Percentiles rank a stretch among this genome's conserved stretches.
phyloP scores from a whole-genome alignment of 768 basidiomycete species.

The Russula lepida region DNA sequence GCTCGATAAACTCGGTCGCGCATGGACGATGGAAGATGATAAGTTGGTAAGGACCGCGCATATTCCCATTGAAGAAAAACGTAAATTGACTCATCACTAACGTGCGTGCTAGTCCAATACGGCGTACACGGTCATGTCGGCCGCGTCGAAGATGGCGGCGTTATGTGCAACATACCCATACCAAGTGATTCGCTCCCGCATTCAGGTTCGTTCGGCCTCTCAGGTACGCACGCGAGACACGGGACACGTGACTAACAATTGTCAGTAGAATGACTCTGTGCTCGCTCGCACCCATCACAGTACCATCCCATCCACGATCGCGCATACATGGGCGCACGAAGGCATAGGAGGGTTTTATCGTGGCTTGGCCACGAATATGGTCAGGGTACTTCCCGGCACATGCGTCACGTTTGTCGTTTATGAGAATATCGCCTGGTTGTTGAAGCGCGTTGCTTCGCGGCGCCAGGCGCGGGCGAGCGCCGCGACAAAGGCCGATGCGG shows the following conservation, averaged over 20 bases:
- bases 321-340: conserved; percentile 73
- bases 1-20: conserved; percentile 49
- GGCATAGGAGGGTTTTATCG: conserved; percentile 86
- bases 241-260: neutral
- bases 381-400: conserved; percentile 92
- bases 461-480: conserved; percentile 28
- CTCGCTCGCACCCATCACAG: conserved; percentile 53
- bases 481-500: neutral
- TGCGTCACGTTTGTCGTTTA: conserved; percentile 98
- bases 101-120: conserved; percentile 61
- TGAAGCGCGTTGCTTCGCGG: conserved; percentile 56
- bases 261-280: conserved; percentile 44
- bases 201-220: conserved; percentile 51
- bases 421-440: conserved; percentile 81
- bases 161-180: conserved; percentile 89
- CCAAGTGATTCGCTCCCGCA: conserved; percentile 89
- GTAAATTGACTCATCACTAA: neutral
- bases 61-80: neutral
- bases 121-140: conserved; percentile 88
- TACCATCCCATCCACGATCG: conserved; percentile 73
- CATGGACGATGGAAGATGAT: conserved; percentile 67
- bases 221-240: too few relatives aligned
- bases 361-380: conserved; percentile 87
- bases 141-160: conserved; percentile 79
- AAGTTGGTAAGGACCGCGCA: conserved; percentile 54